Evolutionary conservation across 73 alveolate species (phyloP).

Genomic region (Paramecium primaurelia): DNA sequence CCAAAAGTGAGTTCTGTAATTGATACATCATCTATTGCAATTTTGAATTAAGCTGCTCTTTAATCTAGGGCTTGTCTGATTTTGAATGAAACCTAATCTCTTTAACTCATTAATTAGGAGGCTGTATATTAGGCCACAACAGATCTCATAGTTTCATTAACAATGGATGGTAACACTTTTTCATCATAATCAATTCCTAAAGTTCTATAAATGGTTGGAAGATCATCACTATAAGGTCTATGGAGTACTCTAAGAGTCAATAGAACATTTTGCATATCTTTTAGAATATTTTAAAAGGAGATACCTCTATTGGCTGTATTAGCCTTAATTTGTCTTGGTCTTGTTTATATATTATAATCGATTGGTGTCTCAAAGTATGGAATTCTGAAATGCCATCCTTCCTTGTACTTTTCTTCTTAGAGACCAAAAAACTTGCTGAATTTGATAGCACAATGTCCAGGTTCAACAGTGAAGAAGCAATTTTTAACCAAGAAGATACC

Average conservation of each 20-base stretch:
- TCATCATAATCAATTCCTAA: slow-evolving; percentile 94
- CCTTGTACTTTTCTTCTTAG: slow-evolving; percentile 60
- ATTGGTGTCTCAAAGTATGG: slow-evolving; percentile 96
- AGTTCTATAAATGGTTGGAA: slow-evolving; percentile 82
- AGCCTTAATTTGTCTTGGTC: slow-evolving; percentile 77
- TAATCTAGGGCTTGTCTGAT: slow-evolving; percentile 77
- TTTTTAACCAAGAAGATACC: not conserved
- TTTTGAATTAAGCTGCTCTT: slow-evolving; percentile 85
- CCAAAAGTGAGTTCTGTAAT: slow-evolving; percentile 84
- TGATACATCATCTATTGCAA: slow-evolving; percentile 91
- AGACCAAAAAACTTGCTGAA: slow-evolving; percentile 75
- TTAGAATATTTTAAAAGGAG: not conserved
- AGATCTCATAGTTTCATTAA: slow-evolving; percentile 88
- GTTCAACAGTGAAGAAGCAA: slow-evolving; percentile 78
- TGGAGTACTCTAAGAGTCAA: slow-evolving; percentile 89
- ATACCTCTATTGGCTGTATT: slow-evolving; percentile 85
- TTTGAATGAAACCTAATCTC: slow-evolving; percentile 84
- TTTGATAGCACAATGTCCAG: slow-evolving; percentile 83
- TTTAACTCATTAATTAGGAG: slow-evolving; percentile 74
- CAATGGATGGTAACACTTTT: slow-evolving; percentile 94
- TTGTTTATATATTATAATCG: slow-evolving; percentile 87
- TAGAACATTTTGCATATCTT: slow-evolving; percentile 92
- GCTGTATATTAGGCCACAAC: slow-evolving; percentile 87
- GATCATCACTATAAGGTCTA: slow-evolving; percentile 84
- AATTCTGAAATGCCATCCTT: slow-evolving; percentile 92